A percentile compares a stretch with the other conserved stretches of the same genome.
Evolutionary conservation across 1,139 yeast genomes (phyloP).

Genomic region (Sugiyamaella castrensis): DNA sequence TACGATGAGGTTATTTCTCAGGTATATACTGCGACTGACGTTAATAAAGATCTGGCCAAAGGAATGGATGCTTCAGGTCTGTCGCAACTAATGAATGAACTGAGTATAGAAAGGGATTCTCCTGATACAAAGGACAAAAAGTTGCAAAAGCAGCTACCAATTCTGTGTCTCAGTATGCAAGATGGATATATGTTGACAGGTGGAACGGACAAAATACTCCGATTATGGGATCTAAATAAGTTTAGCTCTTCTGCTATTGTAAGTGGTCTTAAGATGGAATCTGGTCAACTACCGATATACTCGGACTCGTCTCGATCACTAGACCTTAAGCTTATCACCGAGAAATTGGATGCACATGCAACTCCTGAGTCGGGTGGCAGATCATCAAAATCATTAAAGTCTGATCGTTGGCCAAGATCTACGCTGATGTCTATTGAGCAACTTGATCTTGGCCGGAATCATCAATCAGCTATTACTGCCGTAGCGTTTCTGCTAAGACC

Average conservation of each 20-base stretch:
- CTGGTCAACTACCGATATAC: slow-evolving; percentile 32
- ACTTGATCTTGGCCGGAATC: slow-evolving; percentile 40
- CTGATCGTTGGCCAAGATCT: slow-evolving; percentile 32
- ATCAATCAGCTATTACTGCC: slow-evolving; percentile 51
- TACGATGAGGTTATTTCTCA: no score
- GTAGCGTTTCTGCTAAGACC: slow-evolving; percentile 50
- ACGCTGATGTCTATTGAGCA: slow-evolving; percentile 40
- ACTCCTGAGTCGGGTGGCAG: slow-evolving; percentile 22
- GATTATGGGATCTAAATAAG: slow-evolving; percentile 48
- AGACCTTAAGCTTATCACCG: slow-evolving; percentile 31
- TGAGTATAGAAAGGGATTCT: background rate
- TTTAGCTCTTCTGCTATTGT: slow-evolving; percentile 44
- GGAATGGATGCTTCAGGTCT: background rate
- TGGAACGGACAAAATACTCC: slow-evolving; percentile 42
- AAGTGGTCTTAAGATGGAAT: slow-evolving; percentile 33
- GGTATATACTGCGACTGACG: slow-evolving; percentile 3
- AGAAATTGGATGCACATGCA: slow-evolving; percentile 31
- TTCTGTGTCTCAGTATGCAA: no score
- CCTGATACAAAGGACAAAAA: background rate
- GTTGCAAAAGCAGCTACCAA: no score
- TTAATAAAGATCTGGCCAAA: background rate
- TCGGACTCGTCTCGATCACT: slow-evolving; percentile 38
- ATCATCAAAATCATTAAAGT: slow-evolving; percentile 21
- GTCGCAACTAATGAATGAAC: background rate
- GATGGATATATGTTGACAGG: slow-evolving; percentile 37